A percentile compares a stretch with the other conserved stretches of the same genome.
Evolutionary conservation across 1,284 basidiomycete species (phyloP).

Genomic region (Cutaneotrichosporon cutaneum): DNA sequence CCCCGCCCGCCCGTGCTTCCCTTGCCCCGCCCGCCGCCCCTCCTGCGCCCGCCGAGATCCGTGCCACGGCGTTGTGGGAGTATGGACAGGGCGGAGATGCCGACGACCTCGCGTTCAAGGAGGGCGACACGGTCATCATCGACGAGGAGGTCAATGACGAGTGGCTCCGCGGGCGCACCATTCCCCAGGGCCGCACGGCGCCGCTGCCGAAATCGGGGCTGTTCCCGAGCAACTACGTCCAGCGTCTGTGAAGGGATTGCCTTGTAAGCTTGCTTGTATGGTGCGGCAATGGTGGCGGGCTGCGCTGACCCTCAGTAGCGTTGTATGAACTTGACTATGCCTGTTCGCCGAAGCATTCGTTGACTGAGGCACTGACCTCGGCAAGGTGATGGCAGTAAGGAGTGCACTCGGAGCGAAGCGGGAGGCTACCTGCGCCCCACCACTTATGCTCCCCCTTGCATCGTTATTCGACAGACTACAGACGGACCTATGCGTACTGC

Average conservation of each 20-base stretch:
- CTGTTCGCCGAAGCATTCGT: too few species aligned
- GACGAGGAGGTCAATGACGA: slow-evolving; percentile 51
- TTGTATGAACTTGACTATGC: too few species aligned
- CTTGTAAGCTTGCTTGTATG: slow-evolving; percentile 15
- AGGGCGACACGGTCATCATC: slow-evolving; percentile 45
- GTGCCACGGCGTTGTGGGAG: slow-evolving; percentile 48
- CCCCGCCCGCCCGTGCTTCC: not conserved
- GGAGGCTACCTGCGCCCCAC: not conserved
- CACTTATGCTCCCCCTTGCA: not conserved
- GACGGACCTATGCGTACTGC: not conserved
- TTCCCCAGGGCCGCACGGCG: slow-evolving; percentile 34
- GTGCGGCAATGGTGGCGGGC: too few species aligned
- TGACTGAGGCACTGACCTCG: too few species aligned
- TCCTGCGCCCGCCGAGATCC: not conserved
- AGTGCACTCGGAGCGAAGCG: too few species aligned
- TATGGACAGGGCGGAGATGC: slow-evolving; percentile 42
- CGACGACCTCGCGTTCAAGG: slow-evolving; percentile 44
- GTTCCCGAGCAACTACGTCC: slow-evolving; percentile 48
- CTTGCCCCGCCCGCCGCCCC: not conserved
- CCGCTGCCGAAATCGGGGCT: slow-evolving; percentile 38
- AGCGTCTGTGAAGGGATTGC: slow-evolving; percentile 36
- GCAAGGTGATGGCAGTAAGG: too few species aligned
- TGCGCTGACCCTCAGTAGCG: too few species aligned
- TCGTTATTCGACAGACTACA: not conserved
- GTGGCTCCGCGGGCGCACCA: slow-evolving; percentile 46